A percentile compares a stretch with the other conserved stretches of the same genome.
phyloP scores from a whole-genome alignment of 352 stramenopile species.

The Phytopythium oedochilum region DNA sequence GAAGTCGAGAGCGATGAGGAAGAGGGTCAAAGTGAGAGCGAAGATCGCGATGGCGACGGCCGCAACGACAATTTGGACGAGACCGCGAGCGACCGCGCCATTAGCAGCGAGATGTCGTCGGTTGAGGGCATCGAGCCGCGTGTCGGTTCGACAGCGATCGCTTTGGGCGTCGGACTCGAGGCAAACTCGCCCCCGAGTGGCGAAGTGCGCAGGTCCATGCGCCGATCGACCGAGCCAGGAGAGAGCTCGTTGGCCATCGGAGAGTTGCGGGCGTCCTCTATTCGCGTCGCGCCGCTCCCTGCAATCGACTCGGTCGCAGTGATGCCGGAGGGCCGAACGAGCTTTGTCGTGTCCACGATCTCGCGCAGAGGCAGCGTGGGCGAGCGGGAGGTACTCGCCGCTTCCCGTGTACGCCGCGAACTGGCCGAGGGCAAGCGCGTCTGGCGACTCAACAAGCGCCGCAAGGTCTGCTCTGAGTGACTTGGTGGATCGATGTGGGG shows the following conservation, averaged over 20 bases:
- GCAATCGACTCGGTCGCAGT: not conserved
- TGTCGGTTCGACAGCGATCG: not conserved
- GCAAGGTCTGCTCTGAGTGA: not conserved
- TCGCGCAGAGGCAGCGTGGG: not conserved
- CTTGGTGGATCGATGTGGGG: not conserved
- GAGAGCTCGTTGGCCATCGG: not conserved
- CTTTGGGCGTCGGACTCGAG: not conserved
- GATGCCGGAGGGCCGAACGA: not conserved
- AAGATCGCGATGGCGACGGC: not conserved
- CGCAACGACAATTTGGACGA: not conserved
- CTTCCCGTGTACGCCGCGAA: not conserved
- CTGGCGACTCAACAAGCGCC: conserved; percentile 6
- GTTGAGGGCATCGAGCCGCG: not conserved
- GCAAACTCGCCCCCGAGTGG: not conserved
- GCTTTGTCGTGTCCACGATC: not conserved
- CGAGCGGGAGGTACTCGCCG: not conserved
- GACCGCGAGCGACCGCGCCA: not conserved
- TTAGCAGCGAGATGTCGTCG: not conserved
- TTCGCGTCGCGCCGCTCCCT: not conserved
- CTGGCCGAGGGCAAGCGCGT: conserved; percentile 4
- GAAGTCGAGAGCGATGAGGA: not conserved
- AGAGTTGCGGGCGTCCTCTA: not conserved
- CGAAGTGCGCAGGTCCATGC: not conserved
- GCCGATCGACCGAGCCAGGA: not conserved
- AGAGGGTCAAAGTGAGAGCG: not conserved